Base-by-base conservation (phyloP, 1,139 yeast species). In the Saccharomyces hybrid region DNA sequence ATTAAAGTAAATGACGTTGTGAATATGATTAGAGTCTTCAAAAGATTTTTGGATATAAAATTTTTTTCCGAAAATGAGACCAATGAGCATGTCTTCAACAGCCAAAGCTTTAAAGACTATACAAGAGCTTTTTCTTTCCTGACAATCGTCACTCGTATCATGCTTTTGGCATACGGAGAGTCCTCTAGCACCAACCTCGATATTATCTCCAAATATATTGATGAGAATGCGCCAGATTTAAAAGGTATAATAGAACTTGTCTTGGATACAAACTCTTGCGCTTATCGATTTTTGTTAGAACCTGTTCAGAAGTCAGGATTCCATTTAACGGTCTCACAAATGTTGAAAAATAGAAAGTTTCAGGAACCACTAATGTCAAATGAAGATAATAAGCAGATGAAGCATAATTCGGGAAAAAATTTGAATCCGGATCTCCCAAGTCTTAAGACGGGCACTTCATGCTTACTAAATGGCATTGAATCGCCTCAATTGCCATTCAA, bases 231-330 rank as follows among this genome's bases (percentile, higher is more conserved):
- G 11, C 62, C 64, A 3, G 61, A 61, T 27, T 50, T 60, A 6
- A 55, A 54, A 2, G 58, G 57, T 5, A 48, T 59, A 6, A 57
- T 60, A 1, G 51, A 52, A 3, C 52, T 55, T 23, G 47, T 62
- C 14, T 46, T 64, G 23, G 61, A 65, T 53, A 58, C 65, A 5
- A 61, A 61, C 27, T 65, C 69, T 2, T 55, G 54, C 7, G 51
- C 58, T n/a, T 67, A 60, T 51, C 60, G 60, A 44, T 59, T 57
- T 25, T 53, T 64, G 28, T 55, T 63, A 53, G 55, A 54, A 23
- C 62, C 67, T 1, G 62, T 61, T 7, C 59, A 63, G 49, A 63
- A 60, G 48, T 60, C 66, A 3, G 68, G 69, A 2, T 61, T 65
- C 48, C 69, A 64, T 52, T 52, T 66, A 20, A 62, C 58, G 20